Evolutionary conservation across 78 protist genomes (phyloP).

Genomic region (Pigoraptor vietnamica): DNA sequence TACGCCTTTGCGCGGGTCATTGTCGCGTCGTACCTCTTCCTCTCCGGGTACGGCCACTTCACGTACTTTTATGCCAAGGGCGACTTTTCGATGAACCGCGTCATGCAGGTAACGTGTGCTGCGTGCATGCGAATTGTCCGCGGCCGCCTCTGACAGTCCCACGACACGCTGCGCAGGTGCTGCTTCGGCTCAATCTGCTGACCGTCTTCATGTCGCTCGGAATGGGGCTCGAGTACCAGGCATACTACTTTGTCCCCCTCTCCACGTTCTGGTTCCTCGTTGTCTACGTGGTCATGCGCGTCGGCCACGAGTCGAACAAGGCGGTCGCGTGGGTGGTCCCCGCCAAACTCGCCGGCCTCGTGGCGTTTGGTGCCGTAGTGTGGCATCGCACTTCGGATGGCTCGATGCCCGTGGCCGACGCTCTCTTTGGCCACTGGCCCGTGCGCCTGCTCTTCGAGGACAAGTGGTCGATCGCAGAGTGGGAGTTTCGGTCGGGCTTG

Average conservation of each 20-base stretch:
- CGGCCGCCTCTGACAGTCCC: too few relatives aligned
- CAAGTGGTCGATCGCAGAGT: constrained; percentile 35
- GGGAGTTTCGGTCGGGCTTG: constrained; percentile 54
- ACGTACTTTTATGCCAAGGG: constrained; percentile 12
- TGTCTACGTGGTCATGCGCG: not conserved
- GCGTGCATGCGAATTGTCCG: not conserved
- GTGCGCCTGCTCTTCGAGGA: not conserved
- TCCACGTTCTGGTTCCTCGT: constrained; percentile 37
- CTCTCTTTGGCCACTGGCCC: not conserved
- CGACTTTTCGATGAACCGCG: not conserved
- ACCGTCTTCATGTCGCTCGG: constrained; percentile 15
- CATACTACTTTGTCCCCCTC: constrained; percentile 55
- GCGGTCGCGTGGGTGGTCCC: not conserved
- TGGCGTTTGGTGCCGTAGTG: not conserved
- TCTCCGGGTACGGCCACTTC: constrained; percentile 73
- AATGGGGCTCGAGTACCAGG: constrained; percentile 30
- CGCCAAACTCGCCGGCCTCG: not conserved
- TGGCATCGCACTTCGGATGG: not conserved
- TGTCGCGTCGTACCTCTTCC: constrained; percentile 66
- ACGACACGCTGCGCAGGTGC: constrained; percentile 1
- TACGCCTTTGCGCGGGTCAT: constrained; percentile 56
- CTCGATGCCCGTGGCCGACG: not conserved
- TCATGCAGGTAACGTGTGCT: too few relatives aligned
- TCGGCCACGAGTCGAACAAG: not conserved
- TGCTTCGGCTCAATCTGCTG: constrained; percentile 44